Percentiles rank a stretch among this genome's conserved stretches.
phyloP scores from a whole-genome alignment of 148 eudicot genomes.

The Dianthus caryophyllus region DNA sequence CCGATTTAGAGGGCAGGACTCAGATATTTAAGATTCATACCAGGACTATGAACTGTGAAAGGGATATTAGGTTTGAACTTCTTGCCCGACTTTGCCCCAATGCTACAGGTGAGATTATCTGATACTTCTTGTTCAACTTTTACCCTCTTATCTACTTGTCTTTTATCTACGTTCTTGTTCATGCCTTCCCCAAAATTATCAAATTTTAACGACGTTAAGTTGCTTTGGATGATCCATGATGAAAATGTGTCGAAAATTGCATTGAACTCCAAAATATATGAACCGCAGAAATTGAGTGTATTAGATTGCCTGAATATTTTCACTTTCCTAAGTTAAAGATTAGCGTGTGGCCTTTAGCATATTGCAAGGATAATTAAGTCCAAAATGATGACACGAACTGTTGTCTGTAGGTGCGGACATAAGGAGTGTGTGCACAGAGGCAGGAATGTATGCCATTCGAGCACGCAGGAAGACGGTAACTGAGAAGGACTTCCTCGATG shows the following conservation, averaged over 20 bases:
- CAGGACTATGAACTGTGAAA: constrained; percentile 88
- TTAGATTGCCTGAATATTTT: too few species aligned
- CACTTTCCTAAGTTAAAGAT: too few species aligned
- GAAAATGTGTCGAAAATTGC: too few species aligned
- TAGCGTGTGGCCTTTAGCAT: too few species aligned
- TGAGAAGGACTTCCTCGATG: constrained; percentile 91
- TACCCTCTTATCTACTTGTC: neutral
- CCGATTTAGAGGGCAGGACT: constrained; percentile 82
- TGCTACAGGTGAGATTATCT: constrained; percentile 78
- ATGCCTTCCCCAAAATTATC: too few species aligned
- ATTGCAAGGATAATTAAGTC: too few species aligned
- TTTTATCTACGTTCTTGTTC: neutral
- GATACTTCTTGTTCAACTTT: neutral
- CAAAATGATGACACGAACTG: neutral
- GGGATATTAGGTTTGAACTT: constrained; percentile 86
- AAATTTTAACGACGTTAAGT: too few species aligned
- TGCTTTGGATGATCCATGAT: too few species aligned
- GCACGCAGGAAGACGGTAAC: constrained; percentile 90
- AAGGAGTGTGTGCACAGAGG: constrained; percentile 91
- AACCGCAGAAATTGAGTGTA: too few species aligned
- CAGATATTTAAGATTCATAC: constrained; percentile 92
- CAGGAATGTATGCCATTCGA: constrained; percentile 90
- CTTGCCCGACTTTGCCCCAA: constrained; percentile 97
- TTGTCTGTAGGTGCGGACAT: constrained; percentile 69
- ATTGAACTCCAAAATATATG: too few species aligned